A percentile compares a stretch with the other conserved stretches of the same genome.
phyloP scores from a whole-genome alignment of 2,329 filamentous ascomycete species.

The Talaromyces sp. region DNA sequence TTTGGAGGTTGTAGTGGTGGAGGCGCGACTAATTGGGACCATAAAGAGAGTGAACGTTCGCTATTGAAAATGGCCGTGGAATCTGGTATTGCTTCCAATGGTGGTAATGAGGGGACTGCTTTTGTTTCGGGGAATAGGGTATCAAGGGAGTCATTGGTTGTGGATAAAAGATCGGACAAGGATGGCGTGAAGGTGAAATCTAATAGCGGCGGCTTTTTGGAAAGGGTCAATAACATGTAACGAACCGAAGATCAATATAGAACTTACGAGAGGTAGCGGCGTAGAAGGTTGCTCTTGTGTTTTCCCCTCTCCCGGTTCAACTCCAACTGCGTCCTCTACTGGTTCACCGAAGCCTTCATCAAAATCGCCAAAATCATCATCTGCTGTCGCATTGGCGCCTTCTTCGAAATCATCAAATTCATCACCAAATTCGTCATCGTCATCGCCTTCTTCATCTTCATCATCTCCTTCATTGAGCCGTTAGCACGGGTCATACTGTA shows the following conservation, averaged over 20 bases:
- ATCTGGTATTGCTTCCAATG: slow-evolving; percentile 41
- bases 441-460: slow-evolving; percentile 55
- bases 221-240: background rate
- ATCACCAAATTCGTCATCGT: slow-evolving; percentile 60
- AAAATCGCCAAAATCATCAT: slow-evolving; percentile 63
- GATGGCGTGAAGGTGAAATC: slow-evolving; percentile 55
- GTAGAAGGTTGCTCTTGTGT: slow-evolving; percentile 27
- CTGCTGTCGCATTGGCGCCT: slow-evolving; percentile 47
- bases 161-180: slow-evolving; percentile 40
- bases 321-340: slow-evolving; percentile 26
- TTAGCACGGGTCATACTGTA: slow-evolving; percentile 21
- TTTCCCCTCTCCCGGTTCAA: background rate
- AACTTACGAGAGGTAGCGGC: slow-evolving; percentile 45
- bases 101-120: slow-evolving; percentile 32
- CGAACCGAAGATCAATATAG: background rate
- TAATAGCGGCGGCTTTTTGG: slow-evolving; percentile 35
- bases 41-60: slow-evolving; percentile 81
- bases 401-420: slow-evolving; percentile 54
- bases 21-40: slow-evolving; percentile 93
- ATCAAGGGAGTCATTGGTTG: slow-evolving; percentile 40
- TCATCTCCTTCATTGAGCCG: slow-evolving; percentile 56
- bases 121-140: slow-evolving; percentile 43
- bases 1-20: slow-evolving; percentile 93
- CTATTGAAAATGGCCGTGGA: slow-evolving; percentile 69
- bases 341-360: slow-evolving; percentile 61